phyloP scores from a whole-genome alignment of 805 yeast genomes.

The Ogataea methanolica region DNA sequence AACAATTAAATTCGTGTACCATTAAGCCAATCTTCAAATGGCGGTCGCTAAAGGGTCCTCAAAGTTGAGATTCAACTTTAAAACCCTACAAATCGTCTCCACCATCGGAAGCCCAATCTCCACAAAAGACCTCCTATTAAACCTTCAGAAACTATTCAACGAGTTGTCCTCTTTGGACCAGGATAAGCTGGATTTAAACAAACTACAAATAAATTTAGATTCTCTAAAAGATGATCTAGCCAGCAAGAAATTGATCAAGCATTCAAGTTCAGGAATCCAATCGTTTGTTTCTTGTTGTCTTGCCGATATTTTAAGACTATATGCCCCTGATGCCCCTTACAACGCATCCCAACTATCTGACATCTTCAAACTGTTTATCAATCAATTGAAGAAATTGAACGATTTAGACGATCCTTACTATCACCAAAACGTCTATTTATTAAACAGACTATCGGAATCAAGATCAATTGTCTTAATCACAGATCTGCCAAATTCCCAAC shows the following conservation, averaged over 20 bases:
- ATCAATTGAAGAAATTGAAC: conserved; percentile 53
- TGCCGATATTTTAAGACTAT: conserved; percentile 68
- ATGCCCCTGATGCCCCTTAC: conserved; percentile 90
- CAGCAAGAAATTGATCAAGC: conserved; percentile 53
- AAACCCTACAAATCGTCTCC: conserved; percentile 38
- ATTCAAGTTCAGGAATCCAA: conserved; percentile 64
- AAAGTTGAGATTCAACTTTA: conserved; percentile 13
- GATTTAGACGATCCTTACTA: conserved; percentile 54
- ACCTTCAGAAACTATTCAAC: conserved; percentile 55
- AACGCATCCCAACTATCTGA: conserved; percentile 56
- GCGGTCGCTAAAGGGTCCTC: conserved; percentile 14
- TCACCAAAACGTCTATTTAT: conserved; percentile 56
- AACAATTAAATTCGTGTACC: too few species aligned
- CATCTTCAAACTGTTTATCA: conserved; percentile 62
- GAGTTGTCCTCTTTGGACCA: conserved; percentile 63
- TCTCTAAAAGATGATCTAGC: conserved; percentile 47
- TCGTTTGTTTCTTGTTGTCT: conserved; percentile 69
- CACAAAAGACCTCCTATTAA: conserved; percentile 52
- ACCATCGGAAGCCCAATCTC: conserved; percentile 54
- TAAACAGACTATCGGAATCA: conserved; percentile 69
- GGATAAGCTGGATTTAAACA: conserved; percentile 44
- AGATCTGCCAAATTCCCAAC: conserved; percentile 62
- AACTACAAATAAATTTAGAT: conserved; percentile 31
- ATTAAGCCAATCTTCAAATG: conserved; percentile 3
- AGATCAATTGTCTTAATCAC: conserved; percentile 69